Base-by-base conservation (phyloP, 176 grass and related monocot species). In the Melocanna baccifera region DNA sequence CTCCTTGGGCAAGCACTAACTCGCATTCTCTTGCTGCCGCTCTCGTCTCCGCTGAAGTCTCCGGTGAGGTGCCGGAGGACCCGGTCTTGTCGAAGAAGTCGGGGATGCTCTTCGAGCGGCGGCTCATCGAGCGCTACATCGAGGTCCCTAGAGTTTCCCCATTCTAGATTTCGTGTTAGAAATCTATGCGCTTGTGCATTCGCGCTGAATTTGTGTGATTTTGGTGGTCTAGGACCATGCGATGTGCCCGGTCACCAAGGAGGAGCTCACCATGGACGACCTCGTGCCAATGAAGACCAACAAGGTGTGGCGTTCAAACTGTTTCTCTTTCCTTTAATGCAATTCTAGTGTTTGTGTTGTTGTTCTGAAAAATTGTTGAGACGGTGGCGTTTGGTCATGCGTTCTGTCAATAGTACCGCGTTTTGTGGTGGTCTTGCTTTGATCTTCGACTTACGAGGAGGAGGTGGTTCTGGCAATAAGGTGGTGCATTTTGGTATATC, bases 61-160 rank as follows among this genome's bases (percentile, higher is more conserved):
- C 96, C 83, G 91, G 93, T 45, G 96, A 96, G 81, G 96, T 91
- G 72, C 93, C 91, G 86, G 89, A 96, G 76, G 96, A 94, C 79
- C 91, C 93, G 29, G 93, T 99, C 30, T 82, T 99, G 30, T 96
- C 91, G 14, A 99, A 96, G 93, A 99, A 95, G 84, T 99, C 96
- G 8, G 96, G 93, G 18, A 89, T 89, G 20, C 83, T 99, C 57
- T 96, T 89, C 83, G 93, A 99, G 85, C 83, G 96, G 62, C 91
- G 96, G 43, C 84, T 99, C 58, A 84, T 99, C 85, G 96, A 99
- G 78, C 91, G 93, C 69, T 91, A 92, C 76, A 84, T 96, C 71
- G 89, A 90, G 91, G 93, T 96, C 81, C 18, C 36, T 55, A 16
- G 13, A 52, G 32, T 58, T 5, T 28, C 39, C 2, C 57, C 47